Conservation (phyloP, 1,284 basidiomycete genomes). For the Phlebopus sp. region DNA sequence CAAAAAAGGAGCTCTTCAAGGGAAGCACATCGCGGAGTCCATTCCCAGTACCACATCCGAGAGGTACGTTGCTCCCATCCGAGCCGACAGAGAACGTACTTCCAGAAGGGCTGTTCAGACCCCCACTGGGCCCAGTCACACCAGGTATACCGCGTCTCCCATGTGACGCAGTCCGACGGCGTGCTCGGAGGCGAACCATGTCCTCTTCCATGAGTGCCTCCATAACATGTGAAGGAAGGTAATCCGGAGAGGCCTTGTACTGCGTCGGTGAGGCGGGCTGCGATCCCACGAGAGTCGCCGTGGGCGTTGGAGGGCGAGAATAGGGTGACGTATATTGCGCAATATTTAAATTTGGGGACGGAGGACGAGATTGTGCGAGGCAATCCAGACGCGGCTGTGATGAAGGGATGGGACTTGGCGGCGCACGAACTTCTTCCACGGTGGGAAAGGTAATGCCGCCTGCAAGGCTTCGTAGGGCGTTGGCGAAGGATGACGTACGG, state of each 20-base stretch:
- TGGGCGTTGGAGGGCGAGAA: slow-evolving; percentile 47
- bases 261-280: slow-evolving; percentile 33
- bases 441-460: slow-evolving; percentile 68
- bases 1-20: slow-evolving; percentile 89
- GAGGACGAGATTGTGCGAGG: slow-evolving; percentile 58
- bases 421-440: slow-evolving; percentile 49
- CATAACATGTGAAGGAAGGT: slow-evolving; percentile 73
- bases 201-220: slow-evolving; percentile 88
- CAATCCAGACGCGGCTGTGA: slow-evolving; percentile 33
- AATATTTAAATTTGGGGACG: slow-evolving; percentile 72
- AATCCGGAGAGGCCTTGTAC: slow-evolving; percentile 42
- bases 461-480: slow-evolving; percentile 75
- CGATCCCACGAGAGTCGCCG: slow-evolving; percentile 16
- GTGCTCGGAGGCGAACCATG: slow-evolving; percentile 78
- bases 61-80: slow-evolving; percentile 53
- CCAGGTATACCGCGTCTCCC: slow-evolving; percentile 33
- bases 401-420: slow-evolving; percentile 38
- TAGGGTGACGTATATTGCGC: slow-evolving; percentile 78
- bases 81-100: slow-evolving; percentile 76
- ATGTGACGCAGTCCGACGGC: slow-evolving; percentile 49
- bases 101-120: slow-evolving; percentile 61
- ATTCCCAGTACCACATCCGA: slow-evolving; percentile 71
- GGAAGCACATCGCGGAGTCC: slow-evolving; percentile 77
- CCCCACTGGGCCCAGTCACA: slow-evolving; percentile 19
- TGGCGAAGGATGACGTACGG: slow-evolving; percentile 83